Conservation (phyloP, 2,329 filamentous ascomycete genomes). For the Ambrosiella beaveri region DNA sequence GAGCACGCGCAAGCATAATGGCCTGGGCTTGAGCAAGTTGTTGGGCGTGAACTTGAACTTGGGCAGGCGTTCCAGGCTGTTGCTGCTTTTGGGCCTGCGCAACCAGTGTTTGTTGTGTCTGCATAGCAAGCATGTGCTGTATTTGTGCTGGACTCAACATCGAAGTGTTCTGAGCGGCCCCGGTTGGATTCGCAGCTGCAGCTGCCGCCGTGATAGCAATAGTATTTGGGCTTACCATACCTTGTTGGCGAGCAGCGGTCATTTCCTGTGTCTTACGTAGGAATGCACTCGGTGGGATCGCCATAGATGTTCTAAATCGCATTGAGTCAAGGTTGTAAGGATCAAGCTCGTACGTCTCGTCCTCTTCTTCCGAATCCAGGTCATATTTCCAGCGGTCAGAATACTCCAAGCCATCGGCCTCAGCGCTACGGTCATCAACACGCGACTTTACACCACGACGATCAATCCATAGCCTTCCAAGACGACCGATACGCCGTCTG, state of each 20-base stretch:
- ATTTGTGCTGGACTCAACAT: neutral
- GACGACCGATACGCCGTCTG: slow-evolving; percentile 66
- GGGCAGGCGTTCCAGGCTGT: slow-evolving; percentile 11
- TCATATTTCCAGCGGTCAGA: slow-evolving; percentile 74
- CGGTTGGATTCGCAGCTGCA: slow-evolving; percentile 14
- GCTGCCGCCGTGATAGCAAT: slow-evolving; percentile 12
- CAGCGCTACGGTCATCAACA: slow-evolving; percentile 26
- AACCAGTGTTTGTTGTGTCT: slow-evolving; percentile 9
- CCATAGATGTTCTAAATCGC: slow-evolving; percentile 31
- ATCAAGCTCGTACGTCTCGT: slow-evolving; percentile 64
- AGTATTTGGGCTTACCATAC: too few relatives aligned
- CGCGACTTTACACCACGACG: slow-evolving; percentile 47
- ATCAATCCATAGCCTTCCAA: slow-evolving; percentile 78
- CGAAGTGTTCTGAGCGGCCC: neutral
- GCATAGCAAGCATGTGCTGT: slow-evolving; percentile 7
- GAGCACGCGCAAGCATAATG: slow-evolving; percentile 6
- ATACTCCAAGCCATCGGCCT: slow-evolving; percentile 16
- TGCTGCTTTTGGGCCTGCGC: slow-evolving; percentile 17
- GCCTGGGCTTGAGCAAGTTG: neutral
- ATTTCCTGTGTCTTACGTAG: slow-evolving; percentile 16
- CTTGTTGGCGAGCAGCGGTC: slow-evolving; percentile 13
- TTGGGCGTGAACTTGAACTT: slow-evolving; percentile 11
- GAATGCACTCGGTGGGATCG: slow-evolving; percentile 8
- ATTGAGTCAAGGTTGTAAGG: slow-evolving; percentile 44
- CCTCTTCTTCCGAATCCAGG: slow-evolving; percentile 68